These are phyloP conservation scores for Allium fistulosum DNA, from an alignment of 106 monocot genomes.

Conservation along the genomic window DNA sequence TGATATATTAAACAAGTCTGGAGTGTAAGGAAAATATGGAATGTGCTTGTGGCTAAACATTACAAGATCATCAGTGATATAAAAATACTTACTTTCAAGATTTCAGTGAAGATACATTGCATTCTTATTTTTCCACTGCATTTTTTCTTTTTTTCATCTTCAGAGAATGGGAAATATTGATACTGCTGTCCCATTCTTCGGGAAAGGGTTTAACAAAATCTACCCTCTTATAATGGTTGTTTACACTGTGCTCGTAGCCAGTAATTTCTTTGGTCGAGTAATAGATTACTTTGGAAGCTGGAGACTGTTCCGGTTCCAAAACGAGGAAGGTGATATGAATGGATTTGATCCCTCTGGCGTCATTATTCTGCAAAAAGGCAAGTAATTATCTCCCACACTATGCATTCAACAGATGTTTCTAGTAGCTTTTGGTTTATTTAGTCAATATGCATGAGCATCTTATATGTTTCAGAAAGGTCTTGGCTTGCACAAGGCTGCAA, in stretches of 20 bases:
- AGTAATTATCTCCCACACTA: conserved; percentile 3
- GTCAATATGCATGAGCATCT: not conserved
- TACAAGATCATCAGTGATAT: too few species aligned
- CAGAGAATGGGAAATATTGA: conserved; percentile 85
- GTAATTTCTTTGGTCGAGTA: conserved; percentile 71
- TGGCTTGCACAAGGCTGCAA: conserved; percentile 97
- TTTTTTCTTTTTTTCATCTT: conserved; percentile 6
- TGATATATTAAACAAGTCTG: too few species aligned
- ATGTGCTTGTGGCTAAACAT: too few species aligned
- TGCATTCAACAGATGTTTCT: too few species aligned
- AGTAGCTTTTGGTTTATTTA: too few species aligned
- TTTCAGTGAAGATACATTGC: too few species aligned
- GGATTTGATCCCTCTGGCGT: conserved; percentile 95
- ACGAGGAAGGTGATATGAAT: conserved; percentile 66
- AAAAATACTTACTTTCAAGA: too few species aligned
- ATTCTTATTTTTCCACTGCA: too few species aligned
- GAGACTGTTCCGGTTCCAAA: conserved; percentile 74
- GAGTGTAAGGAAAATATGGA: too few species aligned
- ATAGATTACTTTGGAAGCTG: conserved; percentile 67
- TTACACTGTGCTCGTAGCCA: conserved; percentile 64
- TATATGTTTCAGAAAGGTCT: conserved; percentile 54
- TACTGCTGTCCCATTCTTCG: conserved; percentile 75
- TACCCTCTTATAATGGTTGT: conserved; percentile 82
- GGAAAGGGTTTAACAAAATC: conserved; percentile 62
- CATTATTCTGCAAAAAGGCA: conserved; percentile 92